These are phyloP conservation scores for Boletus calvinii DNA, from an alignment of 1,284 basidiomycete genomes.

Conservation along the genomic window DNA sequence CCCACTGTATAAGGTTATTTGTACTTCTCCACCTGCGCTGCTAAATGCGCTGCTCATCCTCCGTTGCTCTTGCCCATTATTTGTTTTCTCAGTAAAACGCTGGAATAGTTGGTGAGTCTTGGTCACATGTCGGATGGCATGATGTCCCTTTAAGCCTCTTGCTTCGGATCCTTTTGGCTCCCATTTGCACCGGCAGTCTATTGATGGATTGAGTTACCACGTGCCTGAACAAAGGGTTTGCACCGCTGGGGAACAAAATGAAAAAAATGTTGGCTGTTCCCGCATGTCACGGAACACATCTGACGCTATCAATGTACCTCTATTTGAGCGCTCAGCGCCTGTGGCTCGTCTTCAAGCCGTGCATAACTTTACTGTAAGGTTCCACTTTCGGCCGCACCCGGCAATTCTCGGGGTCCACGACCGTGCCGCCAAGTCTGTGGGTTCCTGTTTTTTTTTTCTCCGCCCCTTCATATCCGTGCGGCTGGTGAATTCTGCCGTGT, in stretches of 20 bases:
- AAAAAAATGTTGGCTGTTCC: conserved; percentile 5
- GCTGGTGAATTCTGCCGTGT: conserved; percentile 2
- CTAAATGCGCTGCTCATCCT: conserved; percentile 10
- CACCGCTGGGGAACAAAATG: not conserved
- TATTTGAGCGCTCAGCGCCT: not conserved
- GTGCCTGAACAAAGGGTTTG: conserved; percentile 19
- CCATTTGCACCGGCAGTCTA: conserved; percentile 1
- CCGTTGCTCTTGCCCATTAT: not conserved
- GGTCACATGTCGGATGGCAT: conserved; percentile 4
- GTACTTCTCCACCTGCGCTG: conserved; percentile 18
- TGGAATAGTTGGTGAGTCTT: conserved; percentile 11
- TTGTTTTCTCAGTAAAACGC: not conserved
- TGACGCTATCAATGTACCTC: conserved; percentile 14
- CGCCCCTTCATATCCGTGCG: conserved; percentile 13
- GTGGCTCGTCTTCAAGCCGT: not conserved
- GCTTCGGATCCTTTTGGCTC: conserved; percentile 1
- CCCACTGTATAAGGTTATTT: conserved; percentile 26
- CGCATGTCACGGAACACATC: conserved; percentile 9
- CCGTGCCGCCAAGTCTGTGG: not conserved
- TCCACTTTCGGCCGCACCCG: not conserved
- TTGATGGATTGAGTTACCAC: conserved; percentile 10
- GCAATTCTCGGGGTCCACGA: not conserved
- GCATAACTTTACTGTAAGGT: conserved; percentile 1
- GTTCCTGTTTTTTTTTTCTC: not conserved
- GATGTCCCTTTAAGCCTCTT: not conserved